Conservation (phyloP, 495 filamentous ascomycete genomes). For the Podospora australis region DNA sequence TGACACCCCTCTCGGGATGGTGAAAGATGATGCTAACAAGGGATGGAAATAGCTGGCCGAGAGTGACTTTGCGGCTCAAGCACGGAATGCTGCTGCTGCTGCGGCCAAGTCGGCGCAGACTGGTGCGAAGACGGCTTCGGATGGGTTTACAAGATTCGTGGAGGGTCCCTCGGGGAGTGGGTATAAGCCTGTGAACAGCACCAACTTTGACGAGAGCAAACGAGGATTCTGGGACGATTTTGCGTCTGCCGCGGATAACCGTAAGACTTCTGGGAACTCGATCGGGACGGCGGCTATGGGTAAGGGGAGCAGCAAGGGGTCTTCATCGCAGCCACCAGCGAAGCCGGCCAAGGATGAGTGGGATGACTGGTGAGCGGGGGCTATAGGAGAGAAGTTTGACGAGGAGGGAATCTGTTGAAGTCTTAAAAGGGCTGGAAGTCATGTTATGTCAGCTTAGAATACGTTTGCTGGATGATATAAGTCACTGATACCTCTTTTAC, state of each 20-base stretch:
- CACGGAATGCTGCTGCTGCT: conserved; percentile 59
- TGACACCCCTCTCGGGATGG: background rate
- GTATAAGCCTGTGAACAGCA: conserved; percentile 25
- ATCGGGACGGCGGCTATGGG: conserved; percentile 71
- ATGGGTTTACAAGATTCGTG: conserved; percentile 75
- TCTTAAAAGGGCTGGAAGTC: background rate
- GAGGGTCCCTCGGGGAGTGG: conserved; percentile 45
- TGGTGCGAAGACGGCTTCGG: conserved; percentile 64
- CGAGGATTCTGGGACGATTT: conserved; percentile 91
- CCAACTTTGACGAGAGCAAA: conserved; percentile 52
- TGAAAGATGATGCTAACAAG: background rate
- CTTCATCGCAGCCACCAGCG: conserved; percentile 23
- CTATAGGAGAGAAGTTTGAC: background rate
- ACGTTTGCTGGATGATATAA: background rate
- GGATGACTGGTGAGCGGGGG: conserved; percentile 56
- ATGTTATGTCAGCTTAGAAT: background rate
- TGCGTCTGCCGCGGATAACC: conserved; percentile 45
- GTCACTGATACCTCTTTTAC: background rate
- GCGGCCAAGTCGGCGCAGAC: conserved; percentile 54
- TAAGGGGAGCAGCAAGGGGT: conserved; percentile 38
- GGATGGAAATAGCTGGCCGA: conserved; percentile 59
- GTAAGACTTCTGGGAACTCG: conserved; percentile 35
- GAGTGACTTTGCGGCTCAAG: conserved; percentile 81
- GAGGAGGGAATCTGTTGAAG: too few species aligned
- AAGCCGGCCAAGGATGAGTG: conserved; percentile 50